Conservation (phyloP, 2,329 filamentous ascomycete species). For the Xylaria multiplex region DNA sequence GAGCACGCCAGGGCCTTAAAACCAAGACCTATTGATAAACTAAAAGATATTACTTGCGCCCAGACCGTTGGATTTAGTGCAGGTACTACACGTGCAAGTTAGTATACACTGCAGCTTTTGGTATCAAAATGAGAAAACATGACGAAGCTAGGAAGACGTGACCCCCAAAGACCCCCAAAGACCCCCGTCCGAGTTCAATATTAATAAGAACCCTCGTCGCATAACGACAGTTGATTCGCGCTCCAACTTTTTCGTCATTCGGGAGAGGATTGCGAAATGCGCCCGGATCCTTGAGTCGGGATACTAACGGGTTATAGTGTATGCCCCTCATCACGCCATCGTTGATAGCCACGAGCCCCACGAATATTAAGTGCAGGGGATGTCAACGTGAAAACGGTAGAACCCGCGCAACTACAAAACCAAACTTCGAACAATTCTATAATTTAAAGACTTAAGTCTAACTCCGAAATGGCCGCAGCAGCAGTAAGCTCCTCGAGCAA, state of each 20-base stretch:
- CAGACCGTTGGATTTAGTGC: slow-evolving; percentile 1
- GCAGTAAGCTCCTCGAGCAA: slow-evolving; percentile 34
- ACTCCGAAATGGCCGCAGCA: slow-evolving; percentile 38
- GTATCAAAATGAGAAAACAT: slow-evolving; percentile 2
- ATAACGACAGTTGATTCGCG: slow-evolving; percentile 11
- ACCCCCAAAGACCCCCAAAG: neutral
- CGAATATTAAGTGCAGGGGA: slow-evolving; percentile 23
- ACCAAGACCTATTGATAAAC: slow-evolving; percentile 9
- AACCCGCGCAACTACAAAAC: neutral
- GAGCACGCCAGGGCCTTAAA: slow-evolving; percentile 35
- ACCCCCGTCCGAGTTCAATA: neutral
- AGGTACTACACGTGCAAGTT: slow-evolving; percentile 4
- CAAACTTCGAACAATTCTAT: slow-evolving; percentile 7
- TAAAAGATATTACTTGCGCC: neutral
- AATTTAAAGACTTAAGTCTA: slow-evolving; percentile 7
- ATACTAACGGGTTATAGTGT: neutral
- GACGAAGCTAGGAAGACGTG: neutral
- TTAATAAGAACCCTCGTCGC: neutral
- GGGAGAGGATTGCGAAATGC: slow-evolving; percentile 30
- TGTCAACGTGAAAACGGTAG: slow-evolving; percentile 10
- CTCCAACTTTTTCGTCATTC: slow-evolving; percentile 32
- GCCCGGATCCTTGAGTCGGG: slow-evolving; percentile 2
- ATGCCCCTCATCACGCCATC: slow-evolving; percentile 42
- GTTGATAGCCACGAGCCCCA: slow-evolving; percentile 16
- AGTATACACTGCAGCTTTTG: neutral